Evolutionary conservation across 2,329 filamentous ascomycete genomes (phyloP).

Genomic region (Akanthomyces dipterigenus): DNA sequence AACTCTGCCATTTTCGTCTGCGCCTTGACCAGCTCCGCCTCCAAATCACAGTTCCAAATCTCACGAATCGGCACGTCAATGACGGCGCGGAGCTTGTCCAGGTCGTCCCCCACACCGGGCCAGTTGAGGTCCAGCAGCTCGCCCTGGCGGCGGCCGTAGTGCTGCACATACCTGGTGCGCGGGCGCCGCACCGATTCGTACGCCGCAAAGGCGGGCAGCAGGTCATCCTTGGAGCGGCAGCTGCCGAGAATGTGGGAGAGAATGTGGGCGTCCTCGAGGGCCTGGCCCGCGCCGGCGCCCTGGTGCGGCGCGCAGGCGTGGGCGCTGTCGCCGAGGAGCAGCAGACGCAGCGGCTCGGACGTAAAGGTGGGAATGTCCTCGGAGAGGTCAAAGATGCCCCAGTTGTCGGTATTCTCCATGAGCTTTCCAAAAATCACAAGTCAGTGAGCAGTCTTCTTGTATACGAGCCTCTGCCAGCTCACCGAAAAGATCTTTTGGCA

Average conservation of each 20-base stretch:
- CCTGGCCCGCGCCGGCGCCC: conserved; percentile 13
- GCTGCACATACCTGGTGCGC: conserved; percentile 9
- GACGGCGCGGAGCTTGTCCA: neutral
- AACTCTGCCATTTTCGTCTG: neutral
- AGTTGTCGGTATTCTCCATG: conserved; percentile 11
- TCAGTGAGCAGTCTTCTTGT: neutral
- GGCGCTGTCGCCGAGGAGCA: conserved; percentile 14
- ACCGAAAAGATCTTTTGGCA: conserved; percentile 11
- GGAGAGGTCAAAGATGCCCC: conserved; percentile 12
- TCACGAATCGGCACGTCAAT: neutral
- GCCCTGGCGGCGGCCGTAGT: conserved; percentile 9
- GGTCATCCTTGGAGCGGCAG: conserved; percentile 1
- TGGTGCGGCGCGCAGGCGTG: conserved; percentile 14
- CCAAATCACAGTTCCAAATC: conserved; percentile 12
- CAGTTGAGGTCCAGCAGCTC: conserved; percentile 11
- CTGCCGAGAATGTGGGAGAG: conserved; percentile 9
- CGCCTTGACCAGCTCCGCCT: conserved; percentile 10
- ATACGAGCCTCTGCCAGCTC: neutral
- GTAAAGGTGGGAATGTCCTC: conserved; percentile 9
- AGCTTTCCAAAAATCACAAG: neutral
- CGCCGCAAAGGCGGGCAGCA: conserved; percentile 1
- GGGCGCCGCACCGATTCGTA: conserved; percentile 11
- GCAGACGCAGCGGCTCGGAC: conserved; percentile 1
- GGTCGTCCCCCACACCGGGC: conserved; percentile 2
- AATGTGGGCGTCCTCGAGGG: conserved; percentile 13